Conservation (phyloP, 1,284 basidiomycete genomes). For the Ustilago hordei region DNA sequence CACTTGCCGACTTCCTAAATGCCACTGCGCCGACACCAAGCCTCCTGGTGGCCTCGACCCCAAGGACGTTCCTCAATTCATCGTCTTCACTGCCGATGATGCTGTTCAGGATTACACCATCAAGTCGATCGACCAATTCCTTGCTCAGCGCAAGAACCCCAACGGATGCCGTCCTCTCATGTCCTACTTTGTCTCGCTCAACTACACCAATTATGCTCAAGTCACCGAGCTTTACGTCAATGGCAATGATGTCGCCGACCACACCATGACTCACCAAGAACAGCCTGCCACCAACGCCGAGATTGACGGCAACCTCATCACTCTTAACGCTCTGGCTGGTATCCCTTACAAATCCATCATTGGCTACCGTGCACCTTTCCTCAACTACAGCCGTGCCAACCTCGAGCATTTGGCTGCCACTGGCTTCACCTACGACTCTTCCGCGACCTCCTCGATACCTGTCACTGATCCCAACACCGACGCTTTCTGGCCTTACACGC, state of each 20-base stretch:
- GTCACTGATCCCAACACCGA: slow-evolving; percentile 79
- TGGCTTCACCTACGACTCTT: slow-evolving; percentile 81
- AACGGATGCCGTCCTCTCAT: slow-evolving; percentile 80
- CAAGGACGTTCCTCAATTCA: slow-evolving; percentile 59
- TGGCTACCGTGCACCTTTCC: slow-evolving; percentile 83
- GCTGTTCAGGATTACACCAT: slow-evolving; percentile 81
- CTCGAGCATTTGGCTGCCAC: slow-evolving; percentile 74
- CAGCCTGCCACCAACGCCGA: slow-evolving; percentile 73
- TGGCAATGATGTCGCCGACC: slow-evolving; percentile 87
- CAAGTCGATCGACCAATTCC: slow-evolving; percentile 79
- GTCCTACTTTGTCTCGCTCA: slow-evolving; percentile 70
- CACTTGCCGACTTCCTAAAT: slow-evolving; percentile 59
- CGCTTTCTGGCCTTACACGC: slow-evolving; percentile 73
- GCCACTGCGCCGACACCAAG: slow-evolving; percentile 61
- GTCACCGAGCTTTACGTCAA: slow-evolving; percentile 87
- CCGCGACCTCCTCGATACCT: slow-evolving; percentile 76
- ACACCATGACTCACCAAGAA: slow-evolving; percentile 84
- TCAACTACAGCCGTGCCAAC: slow-evolving; percentile 77
- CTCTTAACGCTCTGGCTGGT: slow-evolving; percentile 82
- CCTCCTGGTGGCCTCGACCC: slow-evolving; percentile 62
- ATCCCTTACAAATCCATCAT: slow-evolving; percentile 78
- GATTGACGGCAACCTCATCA: slow-evolving; percentile 82
- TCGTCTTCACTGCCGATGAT: slow-evolving; percentile 69
- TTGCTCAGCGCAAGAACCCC: slow-evolving; percentile 81
- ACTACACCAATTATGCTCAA: slow-evolving; percentile 80